Base-by-base conservation (phyloP, 805 yeast species). In the Barnettozyma vustinii region DNA sequence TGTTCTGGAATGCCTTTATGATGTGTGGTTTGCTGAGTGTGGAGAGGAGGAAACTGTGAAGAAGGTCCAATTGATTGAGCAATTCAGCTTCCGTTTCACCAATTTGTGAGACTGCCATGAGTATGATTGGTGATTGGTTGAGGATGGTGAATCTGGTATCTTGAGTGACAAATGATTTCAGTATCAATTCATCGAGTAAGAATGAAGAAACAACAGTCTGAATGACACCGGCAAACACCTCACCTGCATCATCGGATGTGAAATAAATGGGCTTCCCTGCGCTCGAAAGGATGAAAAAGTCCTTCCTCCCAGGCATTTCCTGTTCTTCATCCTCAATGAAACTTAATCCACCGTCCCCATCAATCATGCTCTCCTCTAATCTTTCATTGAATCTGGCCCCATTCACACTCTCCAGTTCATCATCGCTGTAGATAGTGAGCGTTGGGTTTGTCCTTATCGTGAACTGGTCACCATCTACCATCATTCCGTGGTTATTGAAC, bases 211-310 rank as follows among this genome's bases (percentile, higher is more conserved):
- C 75, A 7, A 90, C 77, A 0, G 97, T 87, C 55, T 90, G 91
- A 2, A 90, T 76, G 2, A 90, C 71, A 1, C 96, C 96, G 70
- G 84, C 80, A 57, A 84, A 84, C 7, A 45, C 36, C 18, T 48
- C 91, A 2, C 80, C 69, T 2, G 94, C 95, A 61, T 23, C 26
- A 16, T 49, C 52, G 5, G 50, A 45, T 73, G 83, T 71, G 2
- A 95, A 79, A 64, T 84, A 90, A 6, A 90, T 83, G 2, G 96
- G 96, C 62, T 90, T 90, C 0, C 97, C 97, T 1, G 97, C 96
- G 2, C 82, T 70, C 0, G 96, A 86, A 9, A 90, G 69, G 3
- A 90, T 78, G 56, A 87, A 84, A 59, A 84, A 87, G 51, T 89
- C 95, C 62, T 88, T 89, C 2, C 44, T 42, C 13, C 46, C 46